phyloP scores from a whole-genome alignment of 2,329 filamentous ascomycete species.

The Dryadomyces sulphureus region DNA sequence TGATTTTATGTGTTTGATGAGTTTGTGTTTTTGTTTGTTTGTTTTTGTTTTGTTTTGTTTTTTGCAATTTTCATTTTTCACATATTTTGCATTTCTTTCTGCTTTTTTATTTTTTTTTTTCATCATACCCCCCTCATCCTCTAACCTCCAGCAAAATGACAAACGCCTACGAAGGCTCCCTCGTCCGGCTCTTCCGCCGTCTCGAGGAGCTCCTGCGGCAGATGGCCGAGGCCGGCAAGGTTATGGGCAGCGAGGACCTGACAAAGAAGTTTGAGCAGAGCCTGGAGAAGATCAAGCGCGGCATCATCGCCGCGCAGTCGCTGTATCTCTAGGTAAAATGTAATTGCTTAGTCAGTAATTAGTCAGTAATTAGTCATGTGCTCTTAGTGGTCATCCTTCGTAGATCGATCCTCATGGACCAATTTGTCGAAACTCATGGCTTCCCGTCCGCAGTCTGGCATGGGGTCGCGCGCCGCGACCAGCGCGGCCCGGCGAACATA shows the following conservation, averaged over 20 bases:
- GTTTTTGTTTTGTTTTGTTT: too few relatives aligned
- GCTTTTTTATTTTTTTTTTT: neutral
- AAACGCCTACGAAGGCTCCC: slow-evolving; percentile 88
- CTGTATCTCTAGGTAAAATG: slow-evolving; percentile 60
- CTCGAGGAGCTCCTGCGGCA: slow-evolving; percentile 88
- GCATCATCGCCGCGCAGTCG: slow-evolving; percentile 90
- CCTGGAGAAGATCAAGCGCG: slow-evolving; percentile 71
- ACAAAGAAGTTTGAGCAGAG: slow-evolving; percentile 83
- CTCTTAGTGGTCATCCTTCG: too few relatives aligned
- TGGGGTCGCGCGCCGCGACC: neutral
- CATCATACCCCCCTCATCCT: neutral
- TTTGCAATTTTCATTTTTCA: too few relatives aligned
- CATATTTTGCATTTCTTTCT: too few relatives aligned
- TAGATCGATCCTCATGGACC: too few relatives aligned
- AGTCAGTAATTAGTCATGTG: too few relatives aligned
- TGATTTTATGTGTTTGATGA: too few relatives aligned
- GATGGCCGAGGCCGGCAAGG: slow-evolving; percentile 89
- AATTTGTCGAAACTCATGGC: too few relatives aligned
- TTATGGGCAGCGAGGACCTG: slow-evolving; percentile 94
- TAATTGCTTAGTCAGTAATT: too few relatives aligned
- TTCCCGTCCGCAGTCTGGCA: slow-evolving; percentile 2
- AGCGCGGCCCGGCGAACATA: slow-evolving; percentile 34
- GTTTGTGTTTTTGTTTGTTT: too few relatives aligned
- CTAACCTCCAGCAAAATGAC: slow-evolving; percentile 71
- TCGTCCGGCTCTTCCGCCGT: slow-evolving; percentile 91